These are phyloP conservation scores for Termitomyces sp. DNA, from an alignment of 768 basidiomycete species.

Conservation along the genomic window DNA sequence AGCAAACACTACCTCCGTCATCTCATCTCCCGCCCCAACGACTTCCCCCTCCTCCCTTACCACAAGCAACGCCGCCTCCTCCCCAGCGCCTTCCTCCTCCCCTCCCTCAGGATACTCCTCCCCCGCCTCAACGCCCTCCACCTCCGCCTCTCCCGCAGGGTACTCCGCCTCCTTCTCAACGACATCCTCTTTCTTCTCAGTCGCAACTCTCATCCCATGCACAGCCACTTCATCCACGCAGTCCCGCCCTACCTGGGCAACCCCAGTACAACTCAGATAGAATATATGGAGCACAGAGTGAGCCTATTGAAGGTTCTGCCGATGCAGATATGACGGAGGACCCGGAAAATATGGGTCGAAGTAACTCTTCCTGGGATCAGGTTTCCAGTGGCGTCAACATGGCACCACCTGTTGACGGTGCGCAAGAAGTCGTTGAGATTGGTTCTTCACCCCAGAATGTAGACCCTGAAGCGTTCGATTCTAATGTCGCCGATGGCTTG, in stretches of 20 bases:
- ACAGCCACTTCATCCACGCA: neutral
- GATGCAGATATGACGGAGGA: neutral
- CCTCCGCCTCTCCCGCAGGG: neutral
- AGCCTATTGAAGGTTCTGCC: neutral
- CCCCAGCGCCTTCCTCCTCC: constrained; percentile 6
- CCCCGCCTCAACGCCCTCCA: constrained; percentile 8
- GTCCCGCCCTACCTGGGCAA: constrained; percentile 1
- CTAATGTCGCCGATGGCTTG: neutral
- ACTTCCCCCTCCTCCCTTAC: constrained; percentile 1
- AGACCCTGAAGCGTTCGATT: neutral
- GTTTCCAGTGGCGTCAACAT: neutral
- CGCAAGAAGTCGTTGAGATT: neutral
- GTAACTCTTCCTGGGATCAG: neutral
- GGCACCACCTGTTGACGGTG: neutral
- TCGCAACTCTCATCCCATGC: constrained; percentile 9
- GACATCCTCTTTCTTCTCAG: neutral
- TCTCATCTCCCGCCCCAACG: constrained; percentile 5
- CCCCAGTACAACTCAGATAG: neutral
- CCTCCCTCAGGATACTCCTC: neutral
- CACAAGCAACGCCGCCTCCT: constrained; percentile 7
- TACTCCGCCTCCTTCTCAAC: constrained; percentile 2
- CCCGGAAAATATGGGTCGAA: neutral
- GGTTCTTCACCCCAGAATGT: neutral
- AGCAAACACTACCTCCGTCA: constrained; percentile 1
- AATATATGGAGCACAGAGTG: neutral